phyloP scores from a whole-genome alignment of 306 rosid species.

The Lupinus albus region DNA sequence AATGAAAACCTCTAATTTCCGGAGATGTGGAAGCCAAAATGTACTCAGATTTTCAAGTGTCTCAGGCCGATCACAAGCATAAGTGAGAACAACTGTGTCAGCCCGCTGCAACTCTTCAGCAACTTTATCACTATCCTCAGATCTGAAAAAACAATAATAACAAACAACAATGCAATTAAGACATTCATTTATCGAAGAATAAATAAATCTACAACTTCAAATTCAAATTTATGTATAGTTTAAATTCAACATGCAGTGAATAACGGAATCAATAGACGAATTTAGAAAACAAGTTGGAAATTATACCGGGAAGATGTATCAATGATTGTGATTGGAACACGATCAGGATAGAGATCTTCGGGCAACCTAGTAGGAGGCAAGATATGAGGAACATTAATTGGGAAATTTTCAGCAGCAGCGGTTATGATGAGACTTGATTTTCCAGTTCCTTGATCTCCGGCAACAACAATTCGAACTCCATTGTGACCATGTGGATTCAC shows the following conservation, averaged over 20 bases:
- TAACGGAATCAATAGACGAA: too few species aligned
- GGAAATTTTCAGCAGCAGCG: conserved; percentile 79
- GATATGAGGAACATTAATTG: conserved; percentile 72
- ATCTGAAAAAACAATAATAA: conserved; percentile 42
- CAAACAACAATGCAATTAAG: not conserved
- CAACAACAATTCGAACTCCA: conserved; percentile 88
- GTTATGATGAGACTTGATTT: conserved; percentile 92
- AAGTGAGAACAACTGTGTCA: conserved; percentile 92
- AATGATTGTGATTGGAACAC: conserved; percentile 82
- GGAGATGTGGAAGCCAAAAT: conserved; percentile 96
- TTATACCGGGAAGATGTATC: conserved; percentile 86
- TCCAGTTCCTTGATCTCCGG: conserved; percentile 86
- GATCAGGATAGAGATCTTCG: conserved; percentile 86
- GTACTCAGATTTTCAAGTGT: conserved; percentile 81
- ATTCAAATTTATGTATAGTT: not conserved
- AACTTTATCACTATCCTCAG: conserved; percentile 78
- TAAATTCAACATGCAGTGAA: not conserved
- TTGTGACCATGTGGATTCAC: conserved; percentile 54
- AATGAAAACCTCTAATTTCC: conserved; percentile 76
- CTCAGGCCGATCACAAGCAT: conserved; percentile 88
- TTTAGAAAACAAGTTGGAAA: not conserved
- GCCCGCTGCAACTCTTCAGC: conserved; percentile 92
- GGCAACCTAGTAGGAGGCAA: conserved; percentile 89
- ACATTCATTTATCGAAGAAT: not conserved
- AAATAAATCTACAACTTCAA: too few species aligned